These are phyloP conservation scores for Aphanomyces euteiches DNA, from an alignment of 352 stramenopile species.

Conservation along the genomic window DNA sequence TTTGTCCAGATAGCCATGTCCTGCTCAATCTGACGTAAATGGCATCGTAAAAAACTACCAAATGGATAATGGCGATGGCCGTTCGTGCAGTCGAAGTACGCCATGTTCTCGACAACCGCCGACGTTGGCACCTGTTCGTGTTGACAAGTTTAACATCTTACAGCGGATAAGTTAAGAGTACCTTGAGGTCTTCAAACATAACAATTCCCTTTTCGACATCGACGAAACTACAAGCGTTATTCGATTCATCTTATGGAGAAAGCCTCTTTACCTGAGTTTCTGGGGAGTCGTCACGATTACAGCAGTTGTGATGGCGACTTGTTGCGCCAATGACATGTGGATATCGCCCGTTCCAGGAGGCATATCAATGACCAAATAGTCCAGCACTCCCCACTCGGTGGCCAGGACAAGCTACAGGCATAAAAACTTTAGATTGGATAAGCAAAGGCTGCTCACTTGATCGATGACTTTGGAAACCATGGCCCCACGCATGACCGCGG, in stretches of 20 bases:
- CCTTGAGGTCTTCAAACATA: conserved; percentile 98
- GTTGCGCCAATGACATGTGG: conserved; percentile 97
- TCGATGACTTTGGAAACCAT: conserved; percentile 98
- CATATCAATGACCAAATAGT: conserved; percentile 87
- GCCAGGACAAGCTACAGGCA: conserved; percentile 51
- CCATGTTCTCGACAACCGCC: conserved; percentile 99
- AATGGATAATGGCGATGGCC: conserved; percentile 84
- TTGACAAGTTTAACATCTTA: background rate
- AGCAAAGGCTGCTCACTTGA: conserved; percentile 78
- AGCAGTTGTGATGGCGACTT: conserved; percentile 95
- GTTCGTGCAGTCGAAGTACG: conserved; percentile 92
- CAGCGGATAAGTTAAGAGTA: conserved; percentile 8
- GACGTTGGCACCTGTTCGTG: conserved; percentile 87
- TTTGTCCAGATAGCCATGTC: conserved; percentile 65
- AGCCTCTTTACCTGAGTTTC: conserved; percentile 74
- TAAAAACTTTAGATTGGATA: background rate
- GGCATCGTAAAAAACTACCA: conserved; percentile 38
- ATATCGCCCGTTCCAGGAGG: conserved; percentile 99
- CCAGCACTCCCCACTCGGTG: conserved; percentile 98
- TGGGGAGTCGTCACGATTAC: conserved; percentile 99
- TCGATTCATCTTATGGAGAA: too few relatives aligned
- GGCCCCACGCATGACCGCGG: conserved; percentile 94
- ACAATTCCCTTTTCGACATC: conserved; percentile 98
- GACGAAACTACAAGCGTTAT: conserved; percentile 74
- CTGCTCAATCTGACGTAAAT: conserved; percentile 33